These are phyloP conservation scores for Colletotrichum sidae DNA, from an alignment of 2,329 filamentous ascomycete genomes.

Conservation along the genomic window DNA sequence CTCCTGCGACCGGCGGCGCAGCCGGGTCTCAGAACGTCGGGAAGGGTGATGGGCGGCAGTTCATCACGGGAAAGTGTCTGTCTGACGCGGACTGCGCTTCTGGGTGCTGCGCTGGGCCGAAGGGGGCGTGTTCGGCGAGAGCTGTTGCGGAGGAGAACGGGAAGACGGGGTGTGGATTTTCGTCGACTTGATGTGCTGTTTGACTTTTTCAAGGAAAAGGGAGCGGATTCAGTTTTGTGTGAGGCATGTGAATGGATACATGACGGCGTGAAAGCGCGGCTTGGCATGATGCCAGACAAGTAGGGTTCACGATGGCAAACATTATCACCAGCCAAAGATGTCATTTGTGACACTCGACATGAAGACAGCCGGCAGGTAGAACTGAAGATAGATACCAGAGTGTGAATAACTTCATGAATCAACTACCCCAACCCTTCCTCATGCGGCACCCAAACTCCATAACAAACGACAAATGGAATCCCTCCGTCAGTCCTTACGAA, in stretches of 20 bases:
- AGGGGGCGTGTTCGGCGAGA: conserved; percentile 28
- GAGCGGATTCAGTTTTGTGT: too few species aligned
- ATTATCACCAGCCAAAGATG: background rate
- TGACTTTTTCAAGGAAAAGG: too few species aligned
- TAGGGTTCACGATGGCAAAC: too few species aligned
- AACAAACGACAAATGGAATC: background rate
- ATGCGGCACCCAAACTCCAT: too few species aligned
- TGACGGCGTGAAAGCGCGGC: too few species aligned
- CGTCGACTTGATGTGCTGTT: background rate
- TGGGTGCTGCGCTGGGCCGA: conserved; percentile 44
- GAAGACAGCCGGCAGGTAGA: too few species aligned
- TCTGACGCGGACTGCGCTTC: conserved; percentile 45
- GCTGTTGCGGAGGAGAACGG: conserved; percentile 26
- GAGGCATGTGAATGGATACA: too few species aligned
- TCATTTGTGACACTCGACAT: background rate
- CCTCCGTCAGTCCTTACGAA: conserved; percentile 5
- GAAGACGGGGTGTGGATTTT: conserved; percentile 29
- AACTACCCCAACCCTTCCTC: too few species aligned
- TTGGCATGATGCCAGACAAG: too few species aligned
- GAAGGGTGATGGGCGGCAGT: conserved; percentile 41
- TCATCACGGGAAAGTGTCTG: conserved; percentile 44
- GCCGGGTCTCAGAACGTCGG: conserved; percentile 42
- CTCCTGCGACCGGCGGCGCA: conserved; percentile 3
- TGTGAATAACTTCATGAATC: too few species aligned
- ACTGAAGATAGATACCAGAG: too few species aligned